These are phyloP conservation scores for Entomortierella parvispora DNA, from an alignment of 192 early-diverging fungal genomes.

Conservation along the genomic window DNA sequence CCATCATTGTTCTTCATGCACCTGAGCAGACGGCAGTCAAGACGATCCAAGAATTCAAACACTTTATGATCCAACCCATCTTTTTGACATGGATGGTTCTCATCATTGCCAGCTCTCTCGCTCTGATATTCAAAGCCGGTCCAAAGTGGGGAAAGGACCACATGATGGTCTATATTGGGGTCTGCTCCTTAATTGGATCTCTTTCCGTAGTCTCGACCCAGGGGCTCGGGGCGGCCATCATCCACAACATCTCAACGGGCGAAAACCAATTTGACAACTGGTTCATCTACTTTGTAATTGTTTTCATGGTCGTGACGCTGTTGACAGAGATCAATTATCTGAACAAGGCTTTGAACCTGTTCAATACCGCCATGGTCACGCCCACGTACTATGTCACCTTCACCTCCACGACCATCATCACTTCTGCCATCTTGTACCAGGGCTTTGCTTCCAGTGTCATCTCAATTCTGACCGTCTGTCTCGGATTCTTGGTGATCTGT, in stretches of 20 bases:
- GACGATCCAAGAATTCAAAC: slow-evolving; percentile 82
- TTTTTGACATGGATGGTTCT: slow-evolving; percentile 80
- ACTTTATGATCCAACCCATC: slow-evolving; percentile 71
- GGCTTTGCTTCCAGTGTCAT: slow-evolving; percentile 79
- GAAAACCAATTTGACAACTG: slow-evolving; percentile 85
- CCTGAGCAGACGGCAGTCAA: slow-evolving; percentile 81
- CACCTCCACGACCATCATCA: slow-evolving; percentile 92
- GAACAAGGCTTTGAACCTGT: slow-evolving; percentile 93
- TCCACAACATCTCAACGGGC: slow-evolving; percentile 82
- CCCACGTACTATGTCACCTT: slow-evolving; percentile 96
- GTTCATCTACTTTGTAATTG: slow-evolving; percentile 85
- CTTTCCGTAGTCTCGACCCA: slow-evolving; percentile 89
- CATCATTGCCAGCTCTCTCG: slow-evolving; percentile 67
- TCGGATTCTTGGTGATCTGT: slow-evolving; percentile 91
- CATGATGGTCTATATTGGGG: slow-evolving; percentile 89
- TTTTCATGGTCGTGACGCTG: slow-evolving; percentile 80
- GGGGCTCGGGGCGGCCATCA: slow-evolving; percentile 87
- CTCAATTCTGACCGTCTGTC: slow-evolving; percentile 82
- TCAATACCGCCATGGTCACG: slow-evolving; percentile 89
- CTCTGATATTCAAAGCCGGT: slow-evolving; percentile 81
- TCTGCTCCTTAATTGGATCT: slow-evolving; percentile 93
- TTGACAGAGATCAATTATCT: slow-evolving; percentile 95
- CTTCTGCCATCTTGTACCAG: slow-evolving; percentile 87
- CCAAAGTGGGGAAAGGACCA: slow-evolving; percentile 79
- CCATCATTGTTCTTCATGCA: slow-evolving; percentile 86